Base-by-base conservation (phyloP, 1,284 basidiomycete genomes). In the Chiua sp. region DNA sequence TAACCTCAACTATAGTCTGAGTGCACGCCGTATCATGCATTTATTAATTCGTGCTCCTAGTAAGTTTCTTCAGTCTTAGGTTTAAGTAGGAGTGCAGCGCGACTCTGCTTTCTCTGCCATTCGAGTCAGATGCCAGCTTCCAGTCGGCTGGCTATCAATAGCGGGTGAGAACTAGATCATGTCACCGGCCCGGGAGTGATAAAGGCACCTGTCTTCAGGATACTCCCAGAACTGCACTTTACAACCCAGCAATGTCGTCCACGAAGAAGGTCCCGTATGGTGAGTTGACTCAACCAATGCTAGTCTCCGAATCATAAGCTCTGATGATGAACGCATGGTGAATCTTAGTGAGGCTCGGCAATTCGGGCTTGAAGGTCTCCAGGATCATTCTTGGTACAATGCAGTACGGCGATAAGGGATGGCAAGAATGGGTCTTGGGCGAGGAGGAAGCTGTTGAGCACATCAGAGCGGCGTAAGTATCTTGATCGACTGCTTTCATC, bases 391-490 rank as follows among this genome's bases (percentile, higher is more conserved):
- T 85, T 2, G 82, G 82, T 18, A 76, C 74, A 20, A 60, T 80
- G 78, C 72, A 74, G 48, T 86, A 83, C 59, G 83, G 83, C 28
- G 66, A 73, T 18, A 77, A 80, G 15, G 74, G 80, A 12, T 83
- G 83, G 82, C 76, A 80, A 42, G 65, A 70, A 7, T 88, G 86
- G 87, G 80, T 87, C 7, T 74, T 88, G 20, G 77, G 76, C 3
- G 83, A 84, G 63, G 85, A 87, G 44, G 83, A 88, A 60, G 82
- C 82, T 8, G 75, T 83, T 20, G 77, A 85, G 60, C 85, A 87
- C 60, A 85, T 90, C 69, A 84, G 83, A 69, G 71, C 73, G 44
- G 86, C 85, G 79, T 83, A 57, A 64, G 79, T 66, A 7, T 20
- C 32, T 18, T 7, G 4, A 28, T 51, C 30, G 51, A 23, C 12